Percentiles rank a stretch among this genome's conserved stretches.
phyloP scores from a whole-genome alignment of 1,284 basidiomycete genomes.

The Sparassis latifolia region DNA sequence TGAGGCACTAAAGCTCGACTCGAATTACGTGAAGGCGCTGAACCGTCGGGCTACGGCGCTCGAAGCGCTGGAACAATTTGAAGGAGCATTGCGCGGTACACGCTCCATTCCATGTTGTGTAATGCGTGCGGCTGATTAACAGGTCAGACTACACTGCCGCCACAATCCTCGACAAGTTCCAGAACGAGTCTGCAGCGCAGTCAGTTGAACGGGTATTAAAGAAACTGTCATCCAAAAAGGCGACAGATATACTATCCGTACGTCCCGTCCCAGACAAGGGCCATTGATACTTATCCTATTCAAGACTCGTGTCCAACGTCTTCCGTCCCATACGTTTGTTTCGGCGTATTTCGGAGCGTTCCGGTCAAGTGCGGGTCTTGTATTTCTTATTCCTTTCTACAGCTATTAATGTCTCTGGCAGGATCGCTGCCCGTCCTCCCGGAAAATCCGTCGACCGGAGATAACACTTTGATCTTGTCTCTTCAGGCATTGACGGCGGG shows the following conservation, averaged over 20 bases:
- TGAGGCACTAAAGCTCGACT: constrained; percentile 81
- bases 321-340: constrained; percentile 92
- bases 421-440: constrained; percentile 71
- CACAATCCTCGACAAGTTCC: constrained; percentile 92
- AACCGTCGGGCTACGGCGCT: constrained; percentile 87
- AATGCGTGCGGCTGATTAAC: background rate
- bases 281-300: no score
- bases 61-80: constrained; percentile 72
- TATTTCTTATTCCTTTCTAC: background rate
- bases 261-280: constrained; percentile 13
- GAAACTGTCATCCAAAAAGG: constrained; percentile 71
- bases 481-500: constrained; percentile 81
- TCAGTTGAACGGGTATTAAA: constrained; percentile 92
- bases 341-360: constrained; percentile 97
- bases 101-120: constrained; percentile 4
- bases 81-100: constrained; percentile 76
- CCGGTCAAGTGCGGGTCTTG: constrained; percentile 62
- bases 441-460: constrained; percentile 73
- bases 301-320: constrained; percentile 72
- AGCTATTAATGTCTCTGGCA: constrained; percentile 20
- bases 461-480: constrained; percentile 78
- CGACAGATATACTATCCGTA: constrained; percentile 63
- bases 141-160: constrained; percentile 87
- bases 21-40: constrained; percentile 89
- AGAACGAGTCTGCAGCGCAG: constrained; percentile 74